Percentiles rank a stretch among this genome's conserved stretches.
These are phyloP conservation scores for Rhododendron griersonianum DNA, from an alignment of 148 eudicot genomes.

Conservation along the genomic window DNA sequence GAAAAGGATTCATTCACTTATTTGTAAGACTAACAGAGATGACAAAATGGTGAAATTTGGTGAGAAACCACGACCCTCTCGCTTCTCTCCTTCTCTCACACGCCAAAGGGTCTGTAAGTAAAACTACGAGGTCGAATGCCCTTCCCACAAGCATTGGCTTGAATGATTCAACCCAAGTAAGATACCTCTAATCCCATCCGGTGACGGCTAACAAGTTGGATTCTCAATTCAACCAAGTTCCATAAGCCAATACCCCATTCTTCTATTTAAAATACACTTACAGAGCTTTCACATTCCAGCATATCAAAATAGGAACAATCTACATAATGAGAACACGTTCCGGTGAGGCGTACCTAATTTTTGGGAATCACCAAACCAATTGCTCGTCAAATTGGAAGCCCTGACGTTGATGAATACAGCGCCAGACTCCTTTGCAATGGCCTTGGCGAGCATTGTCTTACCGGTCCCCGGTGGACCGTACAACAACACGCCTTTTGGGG, in stretches of 20 bases:
- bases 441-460: constrained; percentile 91
- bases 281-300: neutral
- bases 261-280: neutral
- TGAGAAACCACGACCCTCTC: neutral
- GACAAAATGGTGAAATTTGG: no score
- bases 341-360: constrained; percentile 53
- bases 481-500: constrained; percentile 77
- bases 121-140: neutral
- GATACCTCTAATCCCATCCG: neutral
- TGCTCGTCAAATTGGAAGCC: constrained; percentile 80
- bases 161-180: neutral
- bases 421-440: constrained; percentile 87
- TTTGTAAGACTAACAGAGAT: neutral
- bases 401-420: constrained; percentile 81
- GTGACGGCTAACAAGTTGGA: neutral
- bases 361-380: constrained; percentile 91
- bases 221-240: neutral
- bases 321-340: neutral
- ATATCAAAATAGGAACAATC: neutral
- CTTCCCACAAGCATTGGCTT: neutral
- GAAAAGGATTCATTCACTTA: neutral
- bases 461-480: constrained; percentile 90
- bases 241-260: neutral
- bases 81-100: neutral
- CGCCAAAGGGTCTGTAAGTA: neutral